A percentile compares a stretch with the other conserved stretches of the same genome.
These are phyloP conservation scores for Trametes pubescens DNA, from an alignment of 1,284 basidiomycete genomes.

Conservation along the genomic window DNA sequence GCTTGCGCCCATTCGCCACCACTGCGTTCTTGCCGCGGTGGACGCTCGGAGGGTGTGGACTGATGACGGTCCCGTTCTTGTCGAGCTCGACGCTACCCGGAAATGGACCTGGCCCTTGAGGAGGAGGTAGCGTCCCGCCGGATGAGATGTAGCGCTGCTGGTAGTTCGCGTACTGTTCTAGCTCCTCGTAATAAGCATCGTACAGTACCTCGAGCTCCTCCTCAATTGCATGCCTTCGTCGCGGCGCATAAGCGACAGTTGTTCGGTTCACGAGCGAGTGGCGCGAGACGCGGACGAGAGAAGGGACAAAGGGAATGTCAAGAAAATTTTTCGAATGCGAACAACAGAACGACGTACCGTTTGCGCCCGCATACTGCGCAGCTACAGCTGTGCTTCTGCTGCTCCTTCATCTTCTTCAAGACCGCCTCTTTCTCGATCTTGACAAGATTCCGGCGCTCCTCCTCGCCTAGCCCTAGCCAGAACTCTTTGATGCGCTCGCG, in stretches of 20 bases:
- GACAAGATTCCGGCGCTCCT: constrained; percentile 90
- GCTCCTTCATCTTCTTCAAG: constrained; percentile 98
- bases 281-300: constrained; percentile 32
- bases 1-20: constrained; percentile 59
- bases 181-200: constrained; percentile 99
- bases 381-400: constrained; percentile 94
- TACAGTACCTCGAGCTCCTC: constrained; percentile 99
- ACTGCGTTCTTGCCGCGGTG: constrained; percentile 49
- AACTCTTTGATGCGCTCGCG: constrained; percentile 97
- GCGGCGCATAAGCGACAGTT: constrained; percentile 25
- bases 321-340: constrained; percentile 43
- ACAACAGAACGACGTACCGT: constrained; percentile 68
- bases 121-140: constrained; percentile 87
- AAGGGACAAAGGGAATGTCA: constrained; percentile 44
- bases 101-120: constrained; percentile 96
- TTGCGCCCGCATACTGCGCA: constrained; percentile 98
- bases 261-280: constrained; percentile 11
- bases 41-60: constrained; percentile 56
- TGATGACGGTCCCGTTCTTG: constrained; percentile 86
- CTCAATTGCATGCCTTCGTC: constrained; percentile 89
- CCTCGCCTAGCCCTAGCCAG: constrained; percentile 91
- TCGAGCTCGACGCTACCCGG: constrained; percentile 97
- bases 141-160: constrained; percentile 93
- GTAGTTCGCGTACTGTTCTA: constrained; percentile 98
- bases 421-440: constrained; percentile 98